A percentile compares a stretch with the other conserved stretches of the same genome.
phyloP scores from a whole-genome alignment of 2,329 filamentous ascomycete species.

The Colletotrichum graminicola region DNA sequence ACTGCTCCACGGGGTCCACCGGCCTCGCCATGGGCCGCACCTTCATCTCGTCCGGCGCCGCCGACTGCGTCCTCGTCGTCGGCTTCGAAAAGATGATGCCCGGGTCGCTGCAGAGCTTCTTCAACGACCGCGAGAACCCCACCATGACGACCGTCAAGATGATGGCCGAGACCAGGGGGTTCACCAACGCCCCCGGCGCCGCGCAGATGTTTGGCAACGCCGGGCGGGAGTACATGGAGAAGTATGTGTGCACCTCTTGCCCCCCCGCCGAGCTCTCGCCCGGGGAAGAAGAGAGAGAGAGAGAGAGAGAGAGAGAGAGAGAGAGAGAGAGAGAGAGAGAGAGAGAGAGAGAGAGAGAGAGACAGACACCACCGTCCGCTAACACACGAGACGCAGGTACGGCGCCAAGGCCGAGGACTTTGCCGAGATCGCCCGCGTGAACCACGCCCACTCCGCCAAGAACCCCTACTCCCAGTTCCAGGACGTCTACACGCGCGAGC shows the following conservation, averaged over 20 bases:
- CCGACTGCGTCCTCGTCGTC: constrained; percentile 90
- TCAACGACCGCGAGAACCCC: constrained; percentile 86
- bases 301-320: no score
- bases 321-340: no score
- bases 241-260: constrained; percentile 61
- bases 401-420: constrained; percentile 89
- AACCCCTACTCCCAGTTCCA: constrained; percentile 99
- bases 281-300: no score
- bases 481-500: constrained; percentile 88
- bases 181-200: constrained; percentile 85
- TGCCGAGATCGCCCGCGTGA: constrained; percentile 92
- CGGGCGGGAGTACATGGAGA: constrained; percentile 94
- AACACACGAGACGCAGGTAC: constrained; percentile 64
- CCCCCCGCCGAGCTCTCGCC: neutral
- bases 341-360: no score
- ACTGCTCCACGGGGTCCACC: constrained; percentile 95
- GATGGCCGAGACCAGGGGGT: constrained; percentile 85
- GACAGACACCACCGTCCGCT: neutral
- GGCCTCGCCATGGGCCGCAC: constrained; percentile 87
- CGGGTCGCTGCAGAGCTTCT: constrained; percentile 86
- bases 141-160: constrained; percentile 78
- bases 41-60: constrained; percentile 82
- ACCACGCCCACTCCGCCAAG: constrained; percentile 89
- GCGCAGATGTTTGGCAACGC: constrained; percentile 98
- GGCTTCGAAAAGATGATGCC: constrained; percentile 99